Conservation (phyloP, 345 rosid genomes). For the Crucihimalaya himalaica region DNA sequence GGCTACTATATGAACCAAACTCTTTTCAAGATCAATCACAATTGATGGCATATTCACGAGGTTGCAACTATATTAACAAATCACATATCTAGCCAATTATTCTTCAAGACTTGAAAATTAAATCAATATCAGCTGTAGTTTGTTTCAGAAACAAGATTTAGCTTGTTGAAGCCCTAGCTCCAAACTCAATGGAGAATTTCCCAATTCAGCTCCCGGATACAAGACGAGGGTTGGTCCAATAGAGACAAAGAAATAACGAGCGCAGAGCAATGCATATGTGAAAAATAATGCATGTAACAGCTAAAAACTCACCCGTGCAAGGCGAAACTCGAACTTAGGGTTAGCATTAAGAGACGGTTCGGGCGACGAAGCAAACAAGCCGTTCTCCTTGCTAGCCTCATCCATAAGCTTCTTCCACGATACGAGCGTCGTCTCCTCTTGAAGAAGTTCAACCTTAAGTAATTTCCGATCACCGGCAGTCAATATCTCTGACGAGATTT, state of each 20-base stretch:
- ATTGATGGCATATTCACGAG: not conserved
- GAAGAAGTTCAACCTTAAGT: slow-evolving; percentile 73
- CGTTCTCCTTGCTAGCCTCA: slow-evolving; percentile 56
- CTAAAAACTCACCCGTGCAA: slow-evolving; percentile 50
- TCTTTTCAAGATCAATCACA: not conserved
- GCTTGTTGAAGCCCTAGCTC: slow-evolving; percentile 14
- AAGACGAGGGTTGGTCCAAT: not conserved
- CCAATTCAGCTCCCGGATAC: not conserved
- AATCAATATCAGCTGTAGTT: not conserved
- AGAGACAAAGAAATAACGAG: not conserved
- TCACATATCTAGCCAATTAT: not conserved
- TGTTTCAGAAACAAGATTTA: not conserved
- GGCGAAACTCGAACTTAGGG: slow-evolving; percentile 60
- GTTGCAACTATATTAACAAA: not conserved
- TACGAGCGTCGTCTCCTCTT: slow-evolving; percentile 76
- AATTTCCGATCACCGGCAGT: slow-evolving; percentile 71
- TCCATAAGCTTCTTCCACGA: slow-evolving; percentile 89
- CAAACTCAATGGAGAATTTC: slow-evolving; percentile 4
- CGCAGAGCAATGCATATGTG: not conserved
- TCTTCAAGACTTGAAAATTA: not conserved
- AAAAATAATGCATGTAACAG: not conserved
- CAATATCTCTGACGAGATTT: slow-evolving; percentile 49
- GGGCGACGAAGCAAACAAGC: slow-evolving; percentile 40
- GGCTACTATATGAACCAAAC: not conserved
- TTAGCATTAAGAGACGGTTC: slow-evolving; percentile 55